Evolutionary conservation across 306 rosid genomes (phyloP).

Genomic region (Rosa rugosa): DNA sequence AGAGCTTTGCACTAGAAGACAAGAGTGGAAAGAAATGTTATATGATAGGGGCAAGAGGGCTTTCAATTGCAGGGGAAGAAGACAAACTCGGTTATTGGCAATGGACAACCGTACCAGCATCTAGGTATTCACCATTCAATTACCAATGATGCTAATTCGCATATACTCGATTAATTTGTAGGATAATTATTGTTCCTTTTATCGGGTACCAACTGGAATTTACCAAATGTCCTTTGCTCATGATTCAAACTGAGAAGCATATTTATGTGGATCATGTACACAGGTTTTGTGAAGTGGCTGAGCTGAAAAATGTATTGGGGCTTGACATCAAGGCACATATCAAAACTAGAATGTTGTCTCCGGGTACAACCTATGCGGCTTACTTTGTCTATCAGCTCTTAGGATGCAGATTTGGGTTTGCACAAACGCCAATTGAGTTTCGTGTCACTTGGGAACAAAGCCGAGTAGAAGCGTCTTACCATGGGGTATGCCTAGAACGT

Average conservation of each 20-base stretch:
- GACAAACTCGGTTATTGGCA: conserved; percentile 29
- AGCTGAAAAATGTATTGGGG: conserved; percentile 11
- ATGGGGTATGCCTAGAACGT: too few relatives aligned
- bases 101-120: conserved; percentile 35
- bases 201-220: not conserved
- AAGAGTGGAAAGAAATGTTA: conserved; percentile 42
- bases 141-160: not conserved
- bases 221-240: not conserved
- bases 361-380: conserved; percentile 31
- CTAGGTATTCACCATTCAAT: conserved; percentile 36
- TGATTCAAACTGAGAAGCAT: not conserved
- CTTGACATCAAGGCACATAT: conserved; percentile 27
- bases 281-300: conserved; percentile 37
- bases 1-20: conserved; percentile 43
- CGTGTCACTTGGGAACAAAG: conserved; percentile 11
- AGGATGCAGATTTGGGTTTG: not conserved
- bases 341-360: conserved; percentile 20
- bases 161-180: not conserved
- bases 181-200: not conserved
- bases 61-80: conserved; percentile 34
- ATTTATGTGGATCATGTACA: not conserved
- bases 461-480: not conserved
- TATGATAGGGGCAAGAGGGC: conserved; percentile 47
- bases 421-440: not conserved
- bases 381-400: conserved; percentile 26